Evolutionary conservation across 2,329 filamentous ascomycete genomes (phyloP).

Genomic region (Furcasterigmium furcatum): DNA sequence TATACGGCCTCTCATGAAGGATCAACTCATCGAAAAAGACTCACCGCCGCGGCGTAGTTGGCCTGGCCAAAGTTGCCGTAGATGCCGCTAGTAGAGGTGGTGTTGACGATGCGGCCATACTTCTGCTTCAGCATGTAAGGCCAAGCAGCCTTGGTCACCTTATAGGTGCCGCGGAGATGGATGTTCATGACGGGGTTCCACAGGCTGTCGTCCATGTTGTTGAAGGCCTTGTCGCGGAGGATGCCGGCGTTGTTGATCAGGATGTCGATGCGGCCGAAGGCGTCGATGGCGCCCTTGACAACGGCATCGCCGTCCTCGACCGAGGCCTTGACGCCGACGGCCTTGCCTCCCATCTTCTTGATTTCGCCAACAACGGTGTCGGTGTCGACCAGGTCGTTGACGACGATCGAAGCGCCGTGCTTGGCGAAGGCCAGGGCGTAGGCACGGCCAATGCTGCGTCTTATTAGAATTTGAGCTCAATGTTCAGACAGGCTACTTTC

Average conservation of each 20-base stretch:
- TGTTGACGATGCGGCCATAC: constrained; percentile 96
- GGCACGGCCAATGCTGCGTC: constrained; percentile 73
- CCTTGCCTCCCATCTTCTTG: constrained; percentile 82
- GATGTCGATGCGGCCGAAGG: constrained; percentile 90
- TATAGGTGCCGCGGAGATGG: constrained; percentile 92
- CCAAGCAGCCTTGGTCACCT: constrained; percentile 96
- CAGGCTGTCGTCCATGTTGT: constrained; percentile 92
- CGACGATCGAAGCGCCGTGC: constrained; percentile 78
- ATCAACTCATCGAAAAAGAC: constrained; percentile 26
- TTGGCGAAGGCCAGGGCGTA: constrained; percentile 88
- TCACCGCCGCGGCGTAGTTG: constrained; percentile 88
- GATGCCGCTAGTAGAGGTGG: constrained; percentile 93
- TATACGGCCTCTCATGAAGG: neutral
- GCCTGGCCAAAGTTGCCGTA: constrained; percentile 99
- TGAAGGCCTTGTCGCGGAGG: constrained; percentile 94
- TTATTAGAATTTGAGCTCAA: constrained; percentile 8
- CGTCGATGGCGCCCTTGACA: constrained; percentile 89
- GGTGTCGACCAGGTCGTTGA: constrained; percentile 94
- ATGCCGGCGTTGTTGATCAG: constrained; percentile 98
- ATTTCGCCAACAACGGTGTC: constrained; percentile 92
- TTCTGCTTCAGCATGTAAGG: constrained; percentile 98
- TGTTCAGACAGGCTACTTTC: neutral
- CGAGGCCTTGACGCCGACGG: constrained; percentile 88
- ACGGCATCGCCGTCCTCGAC: constrained; percentile 90
- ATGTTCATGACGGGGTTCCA: constrained; percentile 94